phyloP scores from a whole-genome alignment of 2,329 filamentous ascomycete species.

The Aspergillus spinulosporus region DNA sequence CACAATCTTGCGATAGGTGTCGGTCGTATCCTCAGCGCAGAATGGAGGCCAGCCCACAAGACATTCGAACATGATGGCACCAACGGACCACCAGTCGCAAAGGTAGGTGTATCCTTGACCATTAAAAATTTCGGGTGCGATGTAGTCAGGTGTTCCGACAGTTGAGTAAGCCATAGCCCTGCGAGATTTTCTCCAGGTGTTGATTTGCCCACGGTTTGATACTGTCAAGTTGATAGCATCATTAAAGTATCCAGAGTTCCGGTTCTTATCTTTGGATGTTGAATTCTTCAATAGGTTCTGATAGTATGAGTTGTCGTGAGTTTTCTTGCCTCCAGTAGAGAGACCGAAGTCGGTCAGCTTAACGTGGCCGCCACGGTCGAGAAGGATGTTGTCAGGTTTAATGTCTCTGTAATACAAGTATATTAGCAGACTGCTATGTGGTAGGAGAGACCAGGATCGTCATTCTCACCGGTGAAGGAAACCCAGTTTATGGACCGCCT shows the following conservation, averaged over 20 bases:
- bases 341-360: conserved; percentile 98
- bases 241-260: conserved; percentile 84
- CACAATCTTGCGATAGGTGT: conserved; percentile 98
- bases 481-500: conserved; percentile 94
- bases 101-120: conserved; percentile 94
- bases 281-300: conserved; percentile 89
- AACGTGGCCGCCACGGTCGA: conserved; percentile 93
- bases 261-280: conserved; percentile 69
- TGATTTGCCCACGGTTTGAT: conserved; percentile 95
- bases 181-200: conserved; percentile 96
- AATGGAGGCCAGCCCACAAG: conserved; percentile 98
- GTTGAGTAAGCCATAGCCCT: conserved; percentile 97
- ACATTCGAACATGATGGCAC: conserved; percentile 99
- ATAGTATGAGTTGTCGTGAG: conserved; percentile 98
- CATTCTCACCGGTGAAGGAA: conserved; percentile 91
- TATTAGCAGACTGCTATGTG: conserved; percentile 1
- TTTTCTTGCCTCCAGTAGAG: conserved; percentile 95
- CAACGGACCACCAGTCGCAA: conserved; percentile 99
- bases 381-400: conserved; percentile 97
- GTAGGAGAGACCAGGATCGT: background rate
- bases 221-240: conserved; percentile 98
- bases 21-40: conserved; percentile 95
- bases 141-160: conserved; percentile 97
- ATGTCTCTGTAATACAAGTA: conserved; percentile 70
- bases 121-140: conserved; percentile 96